Percentiles rank a stretch among this genome's conserved stretches.
Evolutionary conservation across 164 flowering plant species (phyloP).

Genomic region (Liquidambar formosana): DNA sequence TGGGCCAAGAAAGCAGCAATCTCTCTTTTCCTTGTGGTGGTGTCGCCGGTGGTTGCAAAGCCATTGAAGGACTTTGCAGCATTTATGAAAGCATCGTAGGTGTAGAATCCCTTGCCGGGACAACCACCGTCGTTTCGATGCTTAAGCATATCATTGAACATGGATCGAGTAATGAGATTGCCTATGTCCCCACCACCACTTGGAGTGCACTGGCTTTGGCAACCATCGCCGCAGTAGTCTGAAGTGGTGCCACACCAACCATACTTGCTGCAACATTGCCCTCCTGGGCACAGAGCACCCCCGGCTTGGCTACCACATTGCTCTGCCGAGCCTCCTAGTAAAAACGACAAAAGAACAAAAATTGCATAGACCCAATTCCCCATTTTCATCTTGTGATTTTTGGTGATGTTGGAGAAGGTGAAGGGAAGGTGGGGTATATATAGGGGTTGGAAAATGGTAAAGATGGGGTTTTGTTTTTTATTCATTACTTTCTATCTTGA

Average conservation of each 20-base stretch:
- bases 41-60: slow-evolving; percentile 39
- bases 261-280: slow-evolving; percentile 5
- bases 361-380: not conserved
- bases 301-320: slow-evolving; percentile 16
- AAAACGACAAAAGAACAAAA: not conserved
- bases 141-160: slow-evolving; percentile 32
- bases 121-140: slow-evolving; percentile 34
- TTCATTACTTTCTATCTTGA: no score
- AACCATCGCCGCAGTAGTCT: slow-evolving; percentile 28
- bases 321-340: slow-evolving; percentile 1
- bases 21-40: slow-evolving; percentile 34
- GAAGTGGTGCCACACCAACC: slow-evolving; percentile 25
- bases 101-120: slow-evolving; percentile 45
- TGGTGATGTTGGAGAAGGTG: no score
- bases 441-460: no score
- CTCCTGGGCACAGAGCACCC: slow-evolving; percentile 12
- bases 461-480: no score
- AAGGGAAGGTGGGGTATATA: no score
- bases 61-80: slow-evolving; percentile 31
- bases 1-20: slow-evolving; percentile 62
- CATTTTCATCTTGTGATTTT: not conserved
- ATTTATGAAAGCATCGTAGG: slow-evolving; percentile 44
- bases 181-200: slow-evolving; percentile 16
- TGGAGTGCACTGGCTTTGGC: slow-evolving; percentile 39
- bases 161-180: slow-evolving; percentile 16